Percentiles rank a stretch among this genome's conserved stretches.
Evolutionary conservation across 2,329 filamentous ascomycete species (phyloP).

Genomic region (Diaporthe sp.): DNA sequence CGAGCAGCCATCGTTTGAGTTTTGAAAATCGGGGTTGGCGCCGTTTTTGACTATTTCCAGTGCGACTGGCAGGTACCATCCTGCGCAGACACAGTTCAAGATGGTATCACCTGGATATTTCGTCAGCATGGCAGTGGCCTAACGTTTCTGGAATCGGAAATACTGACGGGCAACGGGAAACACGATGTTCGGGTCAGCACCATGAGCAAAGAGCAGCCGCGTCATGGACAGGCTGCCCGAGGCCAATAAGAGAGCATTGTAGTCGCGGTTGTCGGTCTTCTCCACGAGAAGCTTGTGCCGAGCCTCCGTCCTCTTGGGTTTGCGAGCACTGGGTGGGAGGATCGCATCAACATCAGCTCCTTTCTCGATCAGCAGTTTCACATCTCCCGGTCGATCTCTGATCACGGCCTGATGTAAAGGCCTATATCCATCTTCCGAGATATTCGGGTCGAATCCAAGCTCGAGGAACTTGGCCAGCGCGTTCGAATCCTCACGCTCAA

Average conservation of each 20-base stretch:
- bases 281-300: constrained; percentile 1
- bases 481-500: constrained; percentile 1
- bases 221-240: background rate
- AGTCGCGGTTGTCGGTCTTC: constrained; percentile 1
- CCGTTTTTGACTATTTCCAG: constrained; percentile 2
- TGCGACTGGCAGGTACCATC: constrained; percentile 12
- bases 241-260: background rate
- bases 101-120: background rate
- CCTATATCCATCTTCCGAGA: constrained; percentile 1
- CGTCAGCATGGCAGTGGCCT: background rate
- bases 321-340: background rate
- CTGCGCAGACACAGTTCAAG: constrained; percentile 1
- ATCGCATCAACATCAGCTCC: background rate
- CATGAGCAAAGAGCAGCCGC: background rate
- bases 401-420: constrained; percentile 1
- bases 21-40: background rate
- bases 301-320: background rate
- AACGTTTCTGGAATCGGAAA: background rate
- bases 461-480: background rate
- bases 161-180: constrained; percentile 12
- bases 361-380: background rate
- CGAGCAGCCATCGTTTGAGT: background rate
- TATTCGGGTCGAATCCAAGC: constrained; percentile 12
- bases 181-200: background rate
- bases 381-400: background rate